These are phyloP conservation scores for Colletotrichum costaricense DNA, from an alignment of 2,329 filamentous ascomycete genomes.

Conservation along the genomic window DNA sequence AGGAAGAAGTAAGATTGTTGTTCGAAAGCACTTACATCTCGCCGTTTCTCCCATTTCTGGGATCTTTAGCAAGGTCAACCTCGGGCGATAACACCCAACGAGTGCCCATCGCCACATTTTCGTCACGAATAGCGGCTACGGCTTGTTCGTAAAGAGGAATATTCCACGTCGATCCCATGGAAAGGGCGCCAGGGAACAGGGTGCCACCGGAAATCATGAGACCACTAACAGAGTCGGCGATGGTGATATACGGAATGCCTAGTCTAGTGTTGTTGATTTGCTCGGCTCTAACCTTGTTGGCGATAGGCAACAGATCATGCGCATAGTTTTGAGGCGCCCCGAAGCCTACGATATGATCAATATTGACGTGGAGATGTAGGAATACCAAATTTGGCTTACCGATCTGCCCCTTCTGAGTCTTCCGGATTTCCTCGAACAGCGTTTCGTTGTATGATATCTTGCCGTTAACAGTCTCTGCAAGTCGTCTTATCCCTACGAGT, in stretches of 20 bases:
- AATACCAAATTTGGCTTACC: neutral
- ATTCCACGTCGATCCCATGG: slow-evolving; percentile 45
- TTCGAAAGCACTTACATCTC: slow-evolving; percentile 35
- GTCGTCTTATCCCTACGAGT: slow-evolving; percentile 7
- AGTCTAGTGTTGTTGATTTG: slow-evolving; percentile 37
- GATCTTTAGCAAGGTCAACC: slow-evolving; percentile 46
- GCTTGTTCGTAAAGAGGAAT: slow-evolving; percentile 43
- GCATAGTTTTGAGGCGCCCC: slow-evolving; percentile 44
- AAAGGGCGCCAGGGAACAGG: slow-evolving; percentile 44
- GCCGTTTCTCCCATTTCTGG: slow-evolving; percentile 40
- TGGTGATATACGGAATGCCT: slow-evolving; percentile 41
- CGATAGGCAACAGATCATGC: slow-evolving; percentile 41
- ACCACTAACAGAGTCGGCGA: slow-evolving; percentile 45
- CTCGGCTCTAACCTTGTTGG: slow-evolving; percentile 40
- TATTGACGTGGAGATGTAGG: too few species aligned
- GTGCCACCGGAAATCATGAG: slow-evolving; percentile 45
- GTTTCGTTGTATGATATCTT: slow-evolving; percentile 15
- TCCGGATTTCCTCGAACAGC: slow-evolving; percentile 17
- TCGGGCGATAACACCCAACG: slow-evolving; percentile 48
- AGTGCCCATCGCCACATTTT: slow-evolving; percentile 45
- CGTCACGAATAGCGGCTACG: slow-evolving; percentile 43
- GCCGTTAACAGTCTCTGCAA: slow-evolving; percentile 14
- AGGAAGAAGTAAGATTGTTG: neutral
- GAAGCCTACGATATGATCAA: slow-evolving; percentile 36
- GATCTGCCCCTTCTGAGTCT: slow-evolving; percentile 29